A percentile compares a stretch with the other conserved stretches of the same genome.
phyloP scores from a whole-genome alignment of 208 protist species.

The Angomonas desouzai region DNA sequence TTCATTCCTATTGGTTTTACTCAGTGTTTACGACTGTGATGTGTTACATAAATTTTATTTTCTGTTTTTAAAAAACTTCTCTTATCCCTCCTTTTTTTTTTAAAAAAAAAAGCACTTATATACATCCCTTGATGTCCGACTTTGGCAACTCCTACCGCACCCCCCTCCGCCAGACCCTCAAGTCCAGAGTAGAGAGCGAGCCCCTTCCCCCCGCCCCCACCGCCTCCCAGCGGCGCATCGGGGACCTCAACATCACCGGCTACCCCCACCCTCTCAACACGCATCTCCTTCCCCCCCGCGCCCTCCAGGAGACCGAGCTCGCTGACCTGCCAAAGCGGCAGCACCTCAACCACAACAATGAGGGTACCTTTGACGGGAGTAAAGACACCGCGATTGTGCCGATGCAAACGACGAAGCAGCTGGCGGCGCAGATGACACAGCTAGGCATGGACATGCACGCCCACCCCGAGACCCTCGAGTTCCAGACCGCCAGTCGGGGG shows the following conservation, averaged over 20 bases:
- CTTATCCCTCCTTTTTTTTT: too few relatives aligned
- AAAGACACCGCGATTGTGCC: conserved; percentile 18
- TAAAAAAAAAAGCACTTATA: too few relatives aligned
- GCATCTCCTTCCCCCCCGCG: conserved; percentile 32
- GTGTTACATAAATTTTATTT: too few relatives aligned
- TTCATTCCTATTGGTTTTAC: too few relatives aligned
- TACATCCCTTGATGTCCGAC: conserved; percentile 20
- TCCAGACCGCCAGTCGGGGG: conserved; percentile 18
- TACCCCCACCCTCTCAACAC: conserved; percentile 65
- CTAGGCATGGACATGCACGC: conserved; percentile 40
- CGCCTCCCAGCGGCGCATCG: conserved; percentile 38
- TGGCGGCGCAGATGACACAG: conserved; percentile 32
- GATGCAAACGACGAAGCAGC: conserved; percentile 59
- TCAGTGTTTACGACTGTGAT: too few relatives aligned
- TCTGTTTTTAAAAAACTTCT: too few relatives aligned
- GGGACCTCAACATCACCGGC: conserved; percentile 71
- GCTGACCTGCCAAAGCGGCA: conserved; percentile 33
- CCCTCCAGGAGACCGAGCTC: conserved; percentile 31
- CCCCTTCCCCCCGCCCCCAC: conserved; percentile 20
- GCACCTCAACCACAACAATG: conserved; percentile 50
- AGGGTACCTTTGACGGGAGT: conserved; percentile 19
- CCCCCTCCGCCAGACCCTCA: conserved; percentile 3
- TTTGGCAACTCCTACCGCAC: conserved; percentile 13
- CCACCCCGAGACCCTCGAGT: conserved; percentile 16
- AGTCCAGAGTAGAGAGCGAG: neutral